Conservation (phyloP, 1,284 basidiomycete species). For the Trametes sp. region DNA sequence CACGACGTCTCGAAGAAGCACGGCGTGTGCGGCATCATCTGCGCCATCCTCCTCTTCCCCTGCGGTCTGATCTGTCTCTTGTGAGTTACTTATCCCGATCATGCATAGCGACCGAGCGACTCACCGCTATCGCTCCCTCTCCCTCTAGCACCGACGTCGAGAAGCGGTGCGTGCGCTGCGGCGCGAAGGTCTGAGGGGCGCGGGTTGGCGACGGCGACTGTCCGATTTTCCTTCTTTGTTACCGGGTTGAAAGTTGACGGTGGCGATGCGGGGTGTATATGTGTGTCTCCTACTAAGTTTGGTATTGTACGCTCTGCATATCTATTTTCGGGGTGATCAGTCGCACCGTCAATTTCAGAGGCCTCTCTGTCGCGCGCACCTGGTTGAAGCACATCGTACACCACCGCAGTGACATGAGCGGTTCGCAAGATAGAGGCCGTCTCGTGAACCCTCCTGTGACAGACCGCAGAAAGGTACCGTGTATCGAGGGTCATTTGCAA, state of each 20-base stretch:
- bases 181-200: conserved; percentile 19
- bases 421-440: too few relatives aligned
- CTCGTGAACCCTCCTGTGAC: too few relatives aligned
- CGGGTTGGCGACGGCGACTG: not conserved
- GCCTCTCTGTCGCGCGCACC: not conserved
- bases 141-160: conserved; percentile 26
- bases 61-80: conserved; percentile 39
- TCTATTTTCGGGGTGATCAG: not conserved
- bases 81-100: conserved; percentile 26
- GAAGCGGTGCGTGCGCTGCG: conserved; percentile 35
- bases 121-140: not conserved
- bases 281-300: not conserved
- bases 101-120: not conserved
- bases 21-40: conserved; percentile 38
- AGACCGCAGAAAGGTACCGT: too few relatives aligned
- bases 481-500: too few relatives aligned
- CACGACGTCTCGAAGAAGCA: conserved; percentile 37
- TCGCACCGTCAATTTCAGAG: not conserved
- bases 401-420: not conserved
- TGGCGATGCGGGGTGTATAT: not conserved
- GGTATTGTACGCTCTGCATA: not conserved
- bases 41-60: conserved; percentile 37
- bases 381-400: not conserved
- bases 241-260: not conserved
- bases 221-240: not conserved